These are phyloP conservation scores for Daucus carota DNA, from an alignment of 129 eudicot species.

Conservation along the genomic window DNA sequence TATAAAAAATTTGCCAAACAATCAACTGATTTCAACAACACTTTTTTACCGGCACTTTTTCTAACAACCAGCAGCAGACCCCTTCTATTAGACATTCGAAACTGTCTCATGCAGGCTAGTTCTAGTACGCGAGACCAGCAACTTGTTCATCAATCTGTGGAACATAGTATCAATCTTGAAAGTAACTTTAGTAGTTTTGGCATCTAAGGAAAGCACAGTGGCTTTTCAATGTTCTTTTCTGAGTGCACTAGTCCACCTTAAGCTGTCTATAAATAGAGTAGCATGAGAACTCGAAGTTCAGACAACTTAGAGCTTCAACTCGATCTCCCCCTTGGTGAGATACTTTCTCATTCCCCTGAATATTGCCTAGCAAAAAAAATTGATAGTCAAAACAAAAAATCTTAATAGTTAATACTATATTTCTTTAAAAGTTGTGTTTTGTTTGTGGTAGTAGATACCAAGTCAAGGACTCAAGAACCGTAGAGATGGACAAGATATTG, in stretches of 20 bases:
- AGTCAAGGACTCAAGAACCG: not conserved
- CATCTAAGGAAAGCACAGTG: conserved; percentile 42
- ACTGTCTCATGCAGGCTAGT: conserved; percentile 9
- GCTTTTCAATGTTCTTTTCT: conserved; percentile 44
- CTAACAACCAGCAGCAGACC: too few relatives aligned
- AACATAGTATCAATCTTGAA: conserved; percentile 30
- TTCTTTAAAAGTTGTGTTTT: not conserved
- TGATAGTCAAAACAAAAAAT: not conserved
- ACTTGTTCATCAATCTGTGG: conserved; percentile 31
- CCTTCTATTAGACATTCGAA: conserved; percentile 6
- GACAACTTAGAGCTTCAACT: conserved; percentile 27
- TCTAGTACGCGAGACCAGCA: conserved; percentile 14
- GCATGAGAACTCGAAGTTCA: conserved; percentile 24
- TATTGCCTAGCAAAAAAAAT: not conserved
- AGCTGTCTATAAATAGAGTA: conserved; percentile 47
- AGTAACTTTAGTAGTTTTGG: conserved; percentile 47
- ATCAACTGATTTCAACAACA: too few relatives aligned
- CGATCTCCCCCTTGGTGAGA: conserved; percentile 8
- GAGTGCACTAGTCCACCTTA: conserved; percentile 21
- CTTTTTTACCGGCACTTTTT: too few relatives aligned
- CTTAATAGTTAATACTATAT: not conserved
- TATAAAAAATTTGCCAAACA: too few relatives aligned
- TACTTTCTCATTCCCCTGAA: not conserved
- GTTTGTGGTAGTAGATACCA: not conserved
- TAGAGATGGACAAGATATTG: conserved; percentile 50